These are phyloP conservation scores for Chytriomyces sp. DNA, from an alignment of 192 early-diverging fungal genomes.

Conservation along the genomic window DNA sequence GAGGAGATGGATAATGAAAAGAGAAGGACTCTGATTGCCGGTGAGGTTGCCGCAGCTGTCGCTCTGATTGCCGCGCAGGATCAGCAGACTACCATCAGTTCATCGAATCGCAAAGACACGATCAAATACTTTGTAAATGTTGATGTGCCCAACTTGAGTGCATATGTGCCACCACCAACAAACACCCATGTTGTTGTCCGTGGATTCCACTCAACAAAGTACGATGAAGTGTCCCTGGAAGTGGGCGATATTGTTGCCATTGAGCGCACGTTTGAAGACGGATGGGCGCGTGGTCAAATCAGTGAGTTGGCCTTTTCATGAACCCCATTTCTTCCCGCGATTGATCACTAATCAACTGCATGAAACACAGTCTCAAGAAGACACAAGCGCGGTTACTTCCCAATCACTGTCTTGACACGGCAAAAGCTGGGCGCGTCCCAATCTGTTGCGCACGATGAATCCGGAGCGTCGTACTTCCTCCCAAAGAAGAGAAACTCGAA, in stretches of 20 bases:
- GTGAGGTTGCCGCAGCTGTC: conserved; percentile 40
- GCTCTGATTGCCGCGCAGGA: conserved; percentile 27
- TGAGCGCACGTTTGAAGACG: conserved; percentile 56
- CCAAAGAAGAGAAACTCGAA: conserved; percentile 13
- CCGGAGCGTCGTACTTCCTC: conserved; percentile 21
- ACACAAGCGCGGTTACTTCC: conserved; percentile 57
- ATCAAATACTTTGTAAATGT: conserved; percentile 42
- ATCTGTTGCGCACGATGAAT: conserved; percentile 39
- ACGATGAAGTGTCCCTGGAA: conserved; percentile 56
- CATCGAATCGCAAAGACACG: not conserved
- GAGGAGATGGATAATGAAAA: conserved; percentile 45
- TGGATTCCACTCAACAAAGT: conserved; percentile 38
- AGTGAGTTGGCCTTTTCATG: conserved; percentile 13
- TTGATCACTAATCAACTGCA: not conserved
- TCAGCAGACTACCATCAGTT: not conserved
- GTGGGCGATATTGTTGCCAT: conserved; percentile 62
- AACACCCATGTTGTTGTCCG: conserved; percentile 56
- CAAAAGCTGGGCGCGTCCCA: conserved; percentile 58
- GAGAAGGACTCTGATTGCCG: conserved; percentile 34
- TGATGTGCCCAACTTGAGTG: conserved; percentile 49
- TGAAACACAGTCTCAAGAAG: conserved; percentile 53
- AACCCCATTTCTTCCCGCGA: not conserved
- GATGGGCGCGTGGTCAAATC: conserved; percentile 59
- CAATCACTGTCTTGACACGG: conserved; percentile 50
- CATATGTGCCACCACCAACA: conserved; percentile 52